Evolutionary conservation across 208 protist species (phyloP).

Genomic region (Leishmania major): DNA sequence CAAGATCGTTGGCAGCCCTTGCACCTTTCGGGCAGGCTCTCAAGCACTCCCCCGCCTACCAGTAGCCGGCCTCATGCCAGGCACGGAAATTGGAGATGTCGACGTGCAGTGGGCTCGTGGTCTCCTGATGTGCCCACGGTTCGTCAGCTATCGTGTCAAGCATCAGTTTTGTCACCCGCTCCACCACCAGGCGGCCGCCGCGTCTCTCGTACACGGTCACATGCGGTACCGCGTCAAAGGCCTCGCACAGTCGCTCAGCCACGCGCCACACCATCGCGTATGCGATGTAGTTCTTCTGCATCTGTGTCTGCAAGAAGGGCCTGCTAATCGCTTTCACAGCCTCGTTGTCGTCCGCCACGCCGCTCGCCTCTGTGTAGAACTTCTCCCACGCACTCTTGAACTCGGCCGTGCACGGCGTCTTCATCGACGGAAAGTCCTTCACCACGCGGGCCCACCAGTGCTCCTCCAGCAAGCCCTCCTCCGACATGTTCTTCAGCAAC

Average conservation of each 20-base stretch:
- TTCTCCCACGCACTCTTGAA: slow-evolving; percentile 66
- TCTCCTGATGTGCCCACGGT: slow-evolving; percentile 78
- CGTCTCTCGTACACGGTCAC: slow-evolving; percentile 54
- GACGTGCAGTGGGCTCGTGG: slow-evolving; percentile 72
- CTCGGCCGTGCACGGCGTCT: slow-evolving; percentile 60
- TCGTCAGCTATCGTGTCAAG: slow-evolving; percentile 88
- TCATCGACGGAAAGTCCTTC: slow-evolving; percentile 80
- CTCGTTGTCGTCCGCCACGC: slow-evolving; percentile 73
- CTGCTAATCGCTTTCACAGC: slow-evolving; percentile 55
- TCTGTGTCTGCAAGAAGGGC: slow-evolving; percentile 81
- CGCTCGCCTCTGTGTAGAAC: slow-evolving; percentile 72
- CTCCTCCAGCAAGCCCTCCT: slow-evolving; percentile 46
- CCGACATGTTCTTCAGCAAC: slow-evolving; percentile 56
- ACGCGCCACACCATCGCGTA: slow-evolving; percentile 89
- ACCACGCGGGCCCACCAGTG: slow-evolving; percentile 80
- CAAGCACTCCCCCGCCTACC: slow-evolving; percentile 44
- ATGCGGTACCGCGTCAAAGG: slow-evolving; percentile 46
- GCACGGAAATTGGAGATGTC: slow-evolving; percentile 86
- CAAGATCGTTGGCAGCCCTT: neutral
- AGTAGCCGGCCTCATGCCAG: slow-evolving; percentile 88
- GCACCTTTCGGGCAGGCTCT: neutral
- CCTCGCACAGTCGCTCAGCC: slow-evolving; percentile 75
- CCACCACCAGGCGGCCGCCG: slow-evolving; percentile 55
- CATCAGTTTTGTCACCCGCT: slow-evolving; percentile 89
- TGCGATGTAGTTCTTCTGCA: slow-evolving; percentile 81